Evolutionary conservation across 169 alveolate species (phyloP).

Genomic region (Babesia divergens): DNA sequence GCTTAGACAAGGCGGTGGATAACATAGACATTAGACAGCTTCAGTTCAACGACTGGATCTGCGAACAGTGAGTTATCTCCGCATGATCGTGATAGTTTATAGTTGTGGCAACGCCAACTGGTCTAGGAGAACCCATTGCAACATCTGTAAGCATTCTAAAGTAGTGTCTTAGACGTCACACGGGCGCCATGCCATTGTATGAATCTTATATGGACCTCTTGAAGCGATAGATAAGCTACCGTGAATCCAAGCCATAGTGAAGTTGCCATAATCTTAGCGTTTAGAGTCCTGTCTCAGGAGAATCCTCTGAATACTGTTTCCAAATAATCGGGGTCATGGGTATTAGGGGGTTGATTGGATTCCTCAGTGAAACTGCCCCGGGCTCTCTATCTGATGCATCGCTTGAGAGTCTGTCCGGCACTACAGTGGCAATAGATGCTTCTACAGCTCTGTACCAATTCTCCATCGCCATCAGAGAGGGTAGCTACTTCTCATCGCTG

Average conservation of each 20-base stretch:
- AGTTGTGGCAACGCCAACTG: slow-evolving; percentile 83
- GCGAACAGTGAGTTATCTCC: slow-evolving; percentile 60
- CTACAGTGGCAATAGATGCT: slow-evolving; percentile 92
- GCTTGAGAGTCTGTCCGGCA: slow-evolving; percentile 81
- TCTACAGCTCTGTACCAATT: slow-evolving; percentile 93
- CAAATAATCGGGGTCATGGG: slow-evolving; percentile 78
- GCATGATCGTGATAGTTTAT: neutral
- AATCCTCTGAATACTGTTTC: neutral
- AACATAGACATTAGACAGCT: slow-evolving; percentile 10
- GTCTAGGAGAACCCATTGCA: slow-evolving; percentile 80
- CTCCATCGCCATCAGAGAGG: slow-evolving; percentile 86
- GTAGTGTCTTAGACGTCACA: no score
- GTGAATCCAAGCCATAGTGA: no score
- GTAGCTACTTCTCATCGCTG: slow-evolving; percentile 77
- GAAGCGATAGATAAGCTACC: no score
- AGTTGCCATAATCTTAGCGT: no score
- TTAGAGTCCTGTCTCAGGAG: no score
- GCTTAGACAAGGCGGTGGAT: neutral
- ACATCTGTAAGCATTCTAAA: slow-evolving; percentile 78
- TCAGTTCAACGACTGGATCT: slow-evolving; percentile 78
- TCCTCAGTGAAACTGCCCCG: slow-evolving; percentile 89
- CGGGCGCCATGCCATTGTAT: no score
- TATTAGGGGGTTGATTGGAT: slow-evolving; percentile 86
- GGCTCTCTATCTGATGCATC: slow-evolving; percentile 70
- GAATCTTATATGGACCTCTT: no score